Percentiles rank a stretch among this genome's conserved stretches.
phyloP scores from a whole-genome alignment of 257 asterid genomes.

The Osmanthus fragrans region DNA sequence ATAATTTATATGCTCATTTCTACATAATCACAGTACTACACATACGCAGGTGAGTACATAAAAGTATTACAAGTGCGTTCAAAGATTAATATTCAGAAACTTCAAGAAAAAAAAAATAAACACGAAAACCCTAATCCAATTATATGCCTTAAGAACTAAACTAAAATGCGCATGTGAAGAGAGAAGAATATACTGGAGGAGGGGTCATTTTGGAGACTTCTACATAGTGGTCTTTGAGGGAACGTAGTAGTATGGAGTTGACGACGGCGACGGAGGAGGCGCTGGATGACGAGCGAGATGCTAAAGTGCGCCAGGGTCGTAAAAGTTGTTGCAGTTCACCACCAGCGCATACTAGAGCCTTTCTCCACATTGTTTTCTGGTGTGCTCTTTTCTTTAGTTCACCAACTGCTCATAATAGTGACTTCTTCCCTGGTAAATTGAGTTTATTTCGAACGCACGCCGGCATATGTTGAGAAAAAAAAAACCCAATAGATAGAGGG shows the following conservation, averaged over 20 bases:
- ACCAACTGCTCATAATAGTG: neutral
- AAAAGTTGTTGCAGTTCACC: conserved; percentile 35
- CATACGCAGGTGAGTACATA: neutral
- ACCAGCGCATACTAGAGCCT: conserved; percentile 41
- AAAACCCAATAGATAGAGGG: neutral
- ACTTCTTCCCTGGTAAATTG: neutral
- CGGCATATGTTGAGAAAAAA: neutral
- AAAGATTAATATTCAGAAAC: neutral
- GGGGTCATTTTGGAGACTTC: conserved; percentile 87
- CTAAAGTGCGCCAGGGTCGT: conserved; percentile 42
- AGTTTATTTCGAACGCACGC: neutral
- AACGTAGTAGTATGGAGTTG: conserved; percentile 73
- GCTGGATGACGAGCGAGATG: conserved; percentile 44
- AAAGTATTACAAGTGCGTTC: neutral
- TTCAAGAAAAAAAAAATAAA: neutral
- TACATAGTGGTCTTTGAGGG: conserved; percentile 87
- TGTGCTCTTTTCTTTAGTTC: neutral
- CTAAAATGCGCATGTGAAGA: neutral
- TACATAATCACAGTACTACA: neutral
- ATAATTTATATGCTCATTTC: neutral
- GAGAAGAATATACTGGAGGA: conserved; percentile 61
- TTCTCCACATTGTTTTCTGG: conserved; percentile 46
- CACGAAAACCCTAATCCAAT: neutral
- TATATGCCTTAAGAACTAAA: neutral
- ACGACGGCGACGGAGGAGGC: conserved; percentile 56